These are phyloP conservation scores for Trypanosoma congolense DNA, from an alignment of 208 protist species.

Conservation along the genomic window DNA sequence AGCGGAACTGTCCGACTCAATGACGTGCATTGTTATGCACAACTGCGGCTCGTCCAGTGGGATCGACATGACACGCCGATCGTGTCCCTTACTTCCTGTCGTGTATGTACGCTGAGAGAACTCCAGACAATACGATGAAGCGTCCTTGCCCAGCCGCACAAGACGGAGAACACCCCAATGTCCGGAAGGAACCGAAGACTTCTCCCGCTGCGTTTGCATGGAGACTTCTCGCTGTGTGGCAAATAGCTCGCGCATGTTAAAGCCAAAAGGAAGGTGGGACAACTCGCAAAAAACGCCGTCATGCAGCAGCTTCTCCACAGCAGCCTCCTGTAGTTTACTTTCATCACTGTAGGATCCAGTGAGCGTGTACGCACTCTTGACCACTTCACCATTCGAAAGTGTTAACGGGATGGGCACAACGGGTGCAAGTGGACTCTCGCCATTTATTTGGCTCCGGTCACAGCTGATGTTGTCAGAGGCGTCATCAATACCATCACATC, in stretches of 20 bases:
- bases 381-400: slow-evolving; percentile 15
- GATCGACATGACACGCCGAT: slow-evolving; percentile 69
- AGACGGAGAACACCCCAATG: slow-evolving; percentile 41
- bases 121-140: slow-evolving; percentile 47
- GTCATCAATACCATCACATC: background rate
- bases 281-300: slow-evolving; percentile 73
- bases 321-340: slow-evolving; percentile 47
- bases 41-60: slow-evolving; percentile 63
- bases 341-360: slow-evolving; percentile 60
- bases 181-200: slow-evolving; percentile 1
- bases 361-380: slow-evolving; percentile 21
- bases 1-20: slow-evolving; percentile 46
- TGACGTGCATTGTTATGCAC: slow-evolving; percentile 44
- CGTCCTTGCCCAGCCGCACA: slow-evolving; percentile 28
- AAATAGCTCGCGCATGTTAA: slow-evolving; percentile 15
- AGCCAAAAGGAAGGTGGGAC: slow-evolving; percentile 36
- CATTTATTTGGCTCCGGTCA: background rate
- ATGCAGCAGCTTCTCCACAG: slow-evolving; percentile 46
- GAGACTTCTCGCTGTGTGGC: background rate
- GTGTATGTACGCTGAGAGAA: slow-evolving; percentile 63
- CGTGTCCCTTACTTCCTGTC: slow-evolving; percentile 25
- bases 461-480: background rate
- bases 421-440: background rate
- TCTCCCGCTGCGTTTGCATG: background rate
- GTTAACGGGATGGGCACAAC: slow-evolving; percentile 17